A percentile compares a stretch with the other conserved stretches of the same genome.
phyloP scores from a whole-genome alignment of 768 basidiomycete species.

The Suillus subluteus region DNA sequence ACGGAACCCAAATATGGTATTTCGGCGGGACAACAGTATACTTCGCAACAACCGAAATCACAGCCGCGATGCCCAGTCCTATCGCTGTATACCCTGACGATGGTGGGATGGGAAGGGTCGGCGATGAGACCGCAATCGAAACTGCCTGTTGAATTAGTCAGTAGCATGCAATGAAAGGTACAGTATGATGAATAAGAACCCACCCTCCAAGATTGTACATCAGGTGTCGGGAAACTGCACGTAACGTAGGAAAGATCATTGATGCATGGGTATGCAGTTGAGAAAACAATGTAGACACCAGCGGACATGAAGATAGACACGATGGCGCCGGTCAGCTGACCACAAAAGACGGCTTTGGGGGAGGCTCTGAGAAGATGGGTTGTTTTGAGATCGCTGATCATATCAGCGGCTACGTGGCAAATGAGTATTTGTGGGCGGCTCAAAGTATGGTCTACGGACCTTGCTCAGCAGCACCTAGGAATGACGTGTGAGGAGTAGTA shows the following conservation, averaged over 20 bases:
- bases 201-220: conserved; percentile 31
- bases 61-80: conserved; percentile 49
- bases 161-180: background rate
- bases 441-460: conserved; percentile 15
- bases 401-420: conserved; percentile 48
- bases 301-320: conserved; percentile 63
- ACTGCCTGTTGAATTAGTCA: conserved; percentile 18
- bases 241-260: conserved; percentile 22
- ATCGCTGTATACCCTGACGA: conserved; percentile 64
- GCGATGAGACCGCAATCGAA: conserved; percentile 24
- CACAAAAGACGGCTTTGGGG: conserved; percentile 64
- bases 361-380: conserved; percentile 68
- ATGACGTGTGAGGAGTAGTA: background rate
- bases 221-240: conserved; percentile 27
- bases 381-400: conserved; percentile 73
- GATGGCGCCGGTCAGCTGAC: conserved; percentile 59
- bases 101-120: conserved; percentile 44
- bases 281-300: conserved; percentile 65
- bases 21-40: conserved; percentile 25
- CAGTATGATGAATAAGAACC: background rate
- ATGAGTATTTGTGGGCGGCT: background rate
- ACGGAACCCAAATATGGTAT: conserved; percentile 27
- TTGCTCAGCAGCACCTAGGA: conserved; percentile 27
- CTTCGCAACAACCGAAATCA: conserved; percentile 48
- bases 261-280: conserved; percentile 65